Base-by-base conservation (phyloP, 169 alveolate species). In the Babesia sp. region DNA sequence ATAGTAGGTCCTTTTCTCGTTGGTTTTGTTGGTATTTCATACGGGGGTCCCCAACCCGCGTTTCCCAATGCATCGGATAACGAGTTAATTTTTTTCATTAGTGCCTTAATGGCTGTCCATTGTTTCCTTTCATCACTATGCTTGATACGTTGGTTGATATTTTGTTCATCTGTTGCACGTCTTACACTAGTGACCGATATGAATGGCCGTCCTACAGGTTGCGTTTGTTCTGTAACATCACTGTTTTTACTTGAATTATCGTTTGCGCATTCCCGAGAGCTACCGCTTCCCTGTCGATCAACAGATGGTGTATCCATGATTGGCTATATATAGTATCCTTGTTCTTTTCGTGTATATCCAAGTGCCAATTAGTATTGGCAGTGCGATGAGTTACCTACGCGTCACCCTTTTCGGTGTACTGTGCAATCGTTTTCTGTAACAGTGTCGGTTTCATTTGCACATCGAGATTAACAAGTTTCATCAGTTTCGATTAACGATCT, bases 1-100 rank as follows among this genome's bases (percentile, higher is more conserved):
- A 79, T 26, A 0, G 87, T 64, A 24, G 87, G 87, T 18, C 87
- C 87, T 57, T 79, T 79, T 33, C 87, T 26, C n/a, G 72, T 70
- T 22, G 83, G 81, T 44, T 79, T 79, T n/a, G 75, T 31, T 24
- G 87, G 83, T 11, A 70, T 79, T 53, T 79, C 87, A 31, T 70
- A 79, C 36, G 71, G 36, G 2, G 83, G 71, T 26, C 87, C 77
- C 73, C 83, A 69, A 0, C 81, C 71, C 1, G 51, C 74, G 37
- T 64, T 48, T 11, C 68, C 68, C 29, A 36, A 2, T 22, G 68
- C 2, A 22, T 72, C 83, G 26, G 75, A 50, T 4, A 45, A 33
- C 37, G 71, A 20, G 50, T 61, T 61, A 5, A 72, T 31, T 53
- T 61, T 72, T 29, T 72, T 72, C 72, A 61, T 39, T 41, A 72